phyloP scores from a whole-genome alignment of 1,284 basidiomycete species.

The Ustilago esculenta region DNA sequence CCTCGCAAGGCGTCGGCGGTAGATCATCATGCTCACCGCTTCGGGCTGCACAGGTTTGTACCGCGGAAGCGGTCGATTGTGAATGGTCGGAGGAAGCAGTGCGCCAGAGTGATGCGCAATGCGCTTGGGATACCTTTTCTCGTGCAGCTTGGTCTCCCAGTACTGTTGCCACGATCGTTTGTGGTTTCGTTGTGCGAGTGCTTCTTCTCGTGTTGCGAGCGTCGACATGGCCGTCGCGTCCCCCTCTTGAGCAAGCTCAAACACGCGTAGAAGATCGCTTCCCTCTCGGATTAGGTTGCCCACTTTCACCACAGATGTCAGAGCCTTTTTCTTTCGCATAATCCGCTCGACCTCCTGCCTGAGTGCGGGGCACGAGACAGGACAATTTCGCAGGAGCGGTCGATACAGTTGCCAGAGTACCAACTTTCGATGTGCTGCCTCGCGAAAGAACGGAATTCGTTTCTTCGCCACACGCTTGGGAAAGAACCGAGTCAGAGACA shows the following conservation, averaged over 20 bases:
- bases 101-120: slow-evolving; percentile 59
- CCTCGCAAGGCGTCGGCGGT: slow-evolving; percentile 45
- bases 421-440: slow-evolving; percentile 19
- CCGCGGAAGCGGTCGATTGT: slow-evolving; percentile 59
- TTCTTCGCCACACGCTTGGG: slow-evolving; percentile 20
- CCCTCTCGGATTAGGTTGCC: slow-evolving; percentile 7
- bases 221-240: slow-evolving; percentile 7
- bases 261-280: slow-evolving; percentile 9
- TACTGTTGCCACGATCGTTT: slow-evolving; percentile 17
- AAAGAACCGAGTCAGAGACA: slow-evolving; percentile 7
- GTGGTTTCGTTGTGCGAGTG: slow-evolving; percentile 18
- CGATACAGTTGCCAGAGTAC: slow-evolving; percentile 51
- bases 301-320: slow-evolving; percentile 23
- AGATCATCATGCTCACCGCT: slow-evolving; percentile 63
- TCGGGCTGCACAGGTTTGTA: slow-evolving; percentile 63
- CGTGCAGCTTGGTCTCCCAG: slow-evolving; percentile 27
- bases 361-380: slow-evolving; percentile 13
- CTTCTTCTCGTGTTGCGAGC: slow-evolving; percentile 12
- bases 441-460: slow-evolving; percentile 43
- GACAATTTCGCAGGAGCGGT: slow-evolving; percentile 41
- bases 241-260: slow-evolving; percentile 5
- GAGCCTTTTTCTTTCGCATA: slow-evolving; percentile 19
- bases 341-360: slow-evolving; percentile 13
- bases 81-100: slow-evolving; percentile 55
- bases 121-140: slow-evolving; percentile 33